Conservation (phyloP, 192 early-diverging fungal species). For the Rhizophagus clarus region DNA sequence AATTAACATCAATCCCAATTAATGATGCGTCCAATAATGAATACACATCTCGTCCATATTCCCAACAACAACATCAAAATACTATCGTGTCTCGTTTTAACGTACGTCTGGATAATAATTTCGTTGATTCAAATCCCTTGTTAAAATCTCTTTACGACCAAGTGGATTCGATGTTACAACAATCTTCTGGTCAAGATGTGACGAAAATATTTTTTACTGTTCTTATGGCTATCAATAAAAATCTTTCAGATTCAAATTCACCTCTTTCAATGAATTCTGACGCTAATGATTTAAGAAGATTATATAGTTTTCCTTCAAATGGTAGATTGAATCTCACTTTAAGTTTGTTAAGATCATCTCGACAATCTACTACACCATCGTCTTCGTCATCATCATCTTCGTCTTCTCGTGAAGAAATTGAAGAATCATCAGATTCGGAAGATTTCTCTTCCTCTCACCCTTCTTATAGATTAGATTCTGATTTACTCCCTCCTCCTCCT, state of each 20-base stretch:
- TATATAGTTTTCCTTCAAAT: not conserved
- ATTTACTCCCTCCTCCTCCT: not conserved
- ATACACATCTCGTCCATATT: too few relatives aligned
- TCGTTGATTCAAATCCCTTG: not conserved
- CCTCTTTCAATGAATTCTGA: not conserved
- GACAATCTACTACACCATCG: not conserved
- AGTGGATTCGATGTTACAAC: not conserved
- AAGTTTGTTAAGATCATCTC: not conserved
- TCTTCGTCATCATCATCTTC: not conserved
- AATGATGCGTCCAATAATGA: too few relatives aligned
- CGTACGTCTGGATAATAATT: not conserved
- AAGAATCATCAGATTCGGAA: too few relatives aligned
- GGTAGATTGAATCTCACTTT: not conserved
- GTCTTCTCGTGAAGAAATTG: not conserved
- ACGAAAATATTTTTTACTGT: not conserved
- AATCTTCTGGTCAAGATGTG: not conserved
- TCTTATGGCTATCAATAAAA: not conserved
- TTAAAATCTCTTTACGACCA: not conserved
- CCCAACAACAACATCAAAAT: not conserved
- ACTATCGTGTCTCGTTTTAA: not conserved
- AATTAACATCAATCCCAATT: too few relatives aligned
- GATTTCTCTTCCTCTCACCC: too few relatives aligned
- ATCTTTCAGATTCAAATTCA: not conserved
- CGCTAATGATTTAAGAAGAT: not conserved
- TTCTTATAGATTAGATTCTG: not conserved